Base-by-base conservation (phyloP, 169 alveolate genomes). In the Sarcocystis neurona region DNA sequence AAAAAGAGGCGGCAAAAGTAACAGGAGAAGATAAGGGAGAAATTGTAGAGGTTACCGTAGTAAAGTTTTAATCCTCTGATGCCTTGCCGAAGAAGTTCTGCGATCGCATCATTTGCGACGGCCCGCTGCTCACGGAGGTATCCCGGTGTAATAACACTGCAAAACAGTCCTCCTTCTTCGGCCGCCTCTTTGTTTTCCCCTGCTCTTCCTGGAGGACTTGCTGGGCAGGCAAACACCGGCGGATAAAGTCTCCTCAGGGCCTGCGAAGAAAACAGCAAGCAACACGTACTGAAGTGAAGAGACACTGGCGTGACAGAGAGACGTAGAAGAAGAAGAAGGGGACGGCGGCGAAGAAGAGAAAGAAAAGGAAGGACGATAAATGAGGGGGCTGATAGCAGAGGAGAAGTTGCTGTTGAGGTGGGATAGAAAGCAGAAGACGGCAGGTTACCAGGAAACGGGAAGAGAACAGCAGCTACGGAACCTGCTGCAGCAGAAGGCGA, bases 111-210 rank as follows among this genome's bases (percentile, higher is more conserved):
- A 43, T 63, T 63, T 63, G 75, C 75, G 20, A 63, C 46, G 44
- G 27, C 41, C 37, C 75, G 75, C 75, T 63, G 75, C 75, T 63
- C 75, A 1, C 75, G 10, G 44, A 63, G 43, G 75, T 63, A 15
- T 4, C 6, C 75, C 34, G 75, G 44, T 20, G 75, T 63, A 1
- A 15, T 30, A 3, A 43, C 75, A n/a, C 37, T 37, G 43, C 27
- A 63, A n/a, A 12, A 63, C 75, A 63, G 39, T n/a, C n/a, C 6
- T 15, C 75, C 75, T 37, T 63, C n/a, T 41, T 63, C 75, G 75
- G 44, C 43, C 20, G 32, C 6, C 41, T 41, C 75, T 41, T 20
- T 41, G 6, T 37, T 37, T 1, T n/a, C 46, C 75, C 46, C 75
- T 37, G 44, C 2, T 3, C 75, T 2, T 41, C 27, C 20, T 1